A percentile compares a stretch with the other conserved stretches of the same genome.
Conservation (phyloP, 805 yeast species). For the Yarrowia porcina region DNA sequence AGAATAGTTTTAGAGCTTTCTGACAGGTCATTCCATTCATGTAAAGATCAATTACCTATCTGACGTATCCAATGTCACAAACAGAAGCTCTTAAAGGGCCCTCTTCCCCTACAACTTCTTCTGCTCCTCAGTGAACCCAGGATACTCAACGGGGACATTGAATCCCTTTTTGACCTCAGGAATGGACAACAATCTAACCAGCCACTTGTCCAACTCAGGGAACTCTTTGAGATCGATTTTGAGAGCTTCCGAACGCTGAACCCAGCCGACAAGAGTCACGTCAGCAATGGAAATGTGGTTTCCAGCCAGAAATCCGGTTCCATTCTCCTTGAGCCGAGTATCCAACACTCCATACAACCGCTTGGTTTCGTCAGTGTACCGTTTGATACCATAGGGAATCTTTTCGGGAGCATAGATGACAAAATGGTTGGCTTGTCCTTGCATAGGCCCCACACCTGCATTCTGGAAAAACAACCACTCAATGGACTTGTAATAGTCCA, state of each 20-base stretch:
- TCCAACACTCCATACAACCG: slow-evolving; percentile 56
- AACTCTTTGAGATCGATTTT: slow-evolving; percentile 34
- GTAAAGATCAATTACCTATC: too few relatives aligned
- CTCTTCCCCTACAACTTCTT: not conserved
- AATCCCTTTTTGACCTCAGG: slow-evolving; percentile 57
- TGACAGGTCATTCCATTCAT: too few relatives aligned
- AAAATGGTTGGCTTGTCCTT: slow-evolving; percentile 59
- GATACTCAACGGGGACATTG: slow-evolving; percentile 30
- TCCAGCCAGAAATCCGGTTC: slow-evolving; percentile 55
- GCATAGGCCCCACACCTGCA: slow-evolving; percentile 61
- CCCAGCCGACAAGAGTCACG: slow-evolving; percentile 50
- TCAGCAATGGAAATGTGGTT: slow-evolving; percentile 57
- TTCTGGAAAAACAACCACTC: slow-evolving; percentile 57
- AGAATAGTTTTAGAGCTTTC: too few relatives aligned
- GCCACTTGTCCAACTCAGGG: slow-evolving; percentile 82
- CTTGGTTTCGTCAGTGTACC: slow-evolving; percentile 51
- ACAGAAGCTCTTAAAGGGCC: not conserved
- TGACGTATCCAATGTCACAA: too few relatives aligned
- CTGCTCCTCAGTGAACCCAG: slow-evolving; percentile 7
- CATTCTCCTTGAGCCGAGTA: slow-evolving; percentile 46
- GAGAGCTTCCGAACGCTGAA: slow-evolving; percentile 30
- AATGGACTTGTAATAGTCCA: slow-evolving; percentile 43
- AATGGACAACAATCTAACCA: slow-evolving; percentile 86
- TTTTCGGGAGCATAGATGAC: slow-evolving; percentile 47
- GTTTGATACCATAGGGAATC: slow-evolving; percentile 51